Conservation (phyloP, 2,329 filamentous ascomycete species). For the Apiospora aurea region DNA sequence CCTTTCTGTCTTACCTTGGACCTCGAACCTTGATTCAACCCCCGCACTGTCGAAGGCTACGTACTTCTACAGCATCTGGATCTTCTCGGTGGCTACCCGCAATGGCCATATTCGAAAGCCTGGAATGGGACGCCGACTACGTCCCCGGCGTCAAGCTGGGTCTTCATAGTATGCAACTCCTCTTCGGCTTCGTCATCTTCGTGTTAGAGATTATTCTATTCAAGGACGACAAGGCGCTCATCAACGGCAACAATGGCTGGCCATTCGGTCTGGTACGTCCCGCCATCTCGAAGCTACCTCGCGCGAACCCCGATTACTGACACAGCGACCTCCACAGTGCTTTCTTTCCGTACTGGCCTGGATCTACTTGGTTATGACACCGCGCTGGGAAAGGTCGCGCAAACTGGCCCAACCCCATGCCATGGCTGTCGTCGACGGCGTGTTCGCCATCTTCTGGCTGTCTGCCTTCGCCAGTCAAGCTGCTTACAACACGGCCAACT, state of each 20-base stretch:
- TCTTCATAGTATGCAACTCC: slow-evolving; percentile 62
- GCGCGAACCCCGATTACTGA: background rate
- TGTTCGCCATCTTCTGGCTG: slow-evolving; percentile 69
- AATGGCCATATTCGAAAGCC: slow-evolving; percentile 22
- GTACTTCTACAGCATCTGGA: background rate
- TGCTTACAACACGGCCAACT: slow-evolving; percentile 63
- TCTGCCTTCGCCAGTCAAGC: slow-evolving; percentile 72
- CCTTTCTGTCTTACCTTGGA: slow-evolving; percentile 5
- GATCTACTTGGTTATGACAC: slow-evolving; percentile 70
- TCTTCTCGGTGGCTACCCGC: background rate
- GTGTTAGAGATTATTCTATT: slow-evolving; percentile 67
- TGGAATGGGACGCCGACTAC: slow-evolving; percentile 60
- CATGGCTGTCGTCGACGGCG: slow-evolving; percentile 64
- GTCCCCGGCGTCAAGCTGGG: slow-evolving; percentile 64
- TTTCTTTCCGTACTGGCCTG: slow-evolving; percentile 70
- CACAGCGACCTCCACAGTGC: slow-evolving; percentile 52
- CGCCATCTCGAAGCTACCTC: background rate
- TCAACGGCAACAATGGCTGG: slow-evolving; percentile 68
- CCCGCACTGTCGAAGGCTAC: slow-evolving; percentile 4
- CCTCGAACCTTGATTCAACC: slow-evolving; percentile 15
- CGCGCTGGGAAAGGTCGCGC: slow-evolving; percentile 67
- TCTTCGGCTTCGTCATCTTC: slow-evolving; percentile 63
- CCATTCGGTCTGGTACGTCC: slow-evolving; percentile 67
- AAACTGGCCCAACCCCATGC: slow-evolving; percentile 68
- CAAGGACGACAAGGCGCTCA: slow-evolving; percentile 51